Evolutionary conservation across 2,329 filamentous ascomycete species (phyloP), one percentile per base, ranked within the genome.

Genomic region (Graphilbum fragrans): DNA sequence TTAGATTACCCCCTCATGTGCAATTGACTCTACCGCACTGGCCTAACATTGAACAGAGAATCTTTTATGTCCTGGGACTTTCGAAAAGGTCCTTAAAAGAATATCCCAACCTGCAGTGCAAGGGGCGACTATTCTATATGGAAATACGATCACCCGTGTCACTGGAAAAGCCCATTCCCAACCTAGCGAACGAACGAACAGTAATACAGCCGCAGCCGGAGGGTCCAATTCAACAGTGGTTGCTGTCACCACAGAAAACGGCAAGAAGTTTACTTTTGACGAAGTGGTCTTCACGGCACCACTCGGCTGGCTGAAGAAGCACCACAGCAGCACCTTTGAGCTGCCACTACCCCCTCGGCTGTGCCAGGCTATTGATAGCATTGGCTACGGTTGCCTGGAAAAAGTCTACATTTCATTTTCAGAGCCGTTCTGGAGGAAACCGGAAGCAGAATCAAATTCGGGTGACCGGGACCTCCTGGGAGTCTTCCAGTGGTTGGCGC

Each of bases 401-500:
- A 41, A 66, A 66, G 64, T 74, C 2, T 77, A 76, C 55, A 69
- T 86, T 34, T 82, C 72, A 31, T 94, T 94, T 51, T 77, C 82
- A 0, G 65, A 60, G 11, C 77, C 86, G 0, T 94, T 88, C 56
- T 94, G 87, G 86, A 60, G 66, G 2, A 52, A 53, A 0, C 49
- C 58, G 0, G 64, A 75, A 31, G 52, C 53, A 0, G 49, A 58
- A 17, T 35, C 41, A 8, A 21, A 23, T 23, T 7, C 17, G 18
- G 33, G 20, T 2, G 56, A 59, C 11, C 55, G 62, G 27, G 61
- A 62, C 36, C 64, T 74, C 29, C 69, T 79, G 5, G 77, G 81
- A 20, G 88, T 90, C 58, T 78, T 77, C 35, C 79, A 86, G 53
- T 93, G 86, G 72, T 70, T 87, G 29, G 63, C 76, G 1, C 86